Base-by-base conservation (phyloP, 345 rosid genomes). In the Pugionium cornutum region DNA sequence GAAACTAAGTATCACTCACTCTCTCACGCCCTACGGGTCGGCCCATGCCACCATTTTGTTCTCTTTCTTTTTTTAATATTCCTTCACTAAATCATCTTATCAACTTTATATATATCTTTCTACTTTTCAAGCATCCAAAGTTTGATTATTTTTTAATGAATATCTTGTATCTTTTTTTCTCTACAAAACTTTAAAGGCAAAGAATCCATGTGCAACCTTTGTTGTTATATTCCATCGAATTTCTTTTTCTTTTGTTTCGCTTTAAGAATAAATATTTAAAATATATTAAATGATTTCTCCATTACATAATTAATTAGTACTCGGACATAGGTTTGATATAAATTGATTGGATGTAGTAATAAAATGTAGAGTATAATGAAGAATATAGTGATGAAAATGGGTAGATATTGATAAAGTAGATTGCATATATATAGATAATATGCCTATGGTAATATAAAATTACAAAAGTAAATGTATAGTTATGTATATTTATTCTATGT, bases 31-130 rank as follows among this genome's bases (percentile, higher is more conserved):
- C 70, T 64, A 71, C 58, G 59, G 1, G 64, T 64, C 47, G 64
- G 69, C 52, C 75, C 70, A 72, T 46, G 66, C 75, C 70, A 64
- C 76, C 76, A 72, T 42, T 64, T 39, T 44, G 41, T 71, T 49
- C 70, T 56, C 34, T 51, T 64, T 44, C 43, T 52, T 30, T 45
- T 11, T 11, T 50, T 35, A 43, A 36, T 35, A 33, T 70, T 63
- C 45, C 46, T 63, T 71, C 75, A 10, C 53, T 55, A 48, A 40
- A 55, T 58, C 73, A 33, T 58, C 31, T 39, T 6, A 33, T 48
- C 39, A 29, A 40, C 58, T 70, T 70, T 70, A 26, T 63, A 18
- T 18, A 53, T 55, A 47, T 56, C 70, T 56, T 56, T 56, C 43
- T 46, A 64, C 69, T 64, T 72, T 63, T 8, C 45, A 57, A 72